Conservation (phyloP, 2,329 filamentous ascomycete genomes). For the Epichloe bromicola region DNA sequence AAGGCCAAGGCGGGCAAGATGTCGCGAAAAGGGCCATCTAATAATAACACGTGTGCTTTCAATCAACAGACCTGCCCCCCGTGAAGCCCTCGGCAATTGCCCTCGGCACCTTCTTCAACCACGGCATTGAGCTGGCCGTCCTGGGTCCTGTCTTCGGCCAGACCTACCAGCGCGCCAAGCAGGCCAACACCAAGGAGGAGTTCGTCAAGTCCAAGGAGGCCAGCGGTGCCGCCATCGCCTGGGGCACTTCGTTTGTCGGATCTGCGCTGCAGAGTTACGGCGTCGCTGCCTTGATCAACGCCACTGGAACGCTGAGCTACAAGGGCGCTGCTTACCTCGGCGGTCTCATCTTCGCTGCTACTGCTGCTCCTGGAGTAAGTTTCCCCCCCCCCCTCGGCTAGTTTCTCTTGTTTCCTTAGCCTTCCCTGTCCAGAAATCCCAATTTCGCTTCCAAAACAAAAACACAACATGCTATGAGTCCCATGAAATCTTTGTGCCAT, state of each 20-base stretch:
- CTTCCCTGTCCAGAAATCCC: too few species aligned
- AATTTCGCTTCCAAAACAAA: background rate
- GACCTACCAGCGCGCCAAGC: constrained; percentile 85
- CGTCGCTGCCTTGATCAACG: constrained; percentile 82
- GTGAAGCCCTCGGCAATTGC: constrained; percentile 98
- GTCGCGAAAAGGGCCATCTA: background rate
- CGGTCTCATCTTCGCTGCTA: constrained; percentile 80
- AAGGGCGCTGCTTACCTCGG: constrained; percentile 95
- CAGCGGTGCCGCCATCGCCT: constrained; percentile 71
- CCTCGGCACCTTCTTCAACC: constrained; percentile 90
- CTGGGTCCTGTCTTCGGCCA: constrained; percentile 84
- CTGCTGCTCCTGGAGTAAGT: constrained; percentile 70
- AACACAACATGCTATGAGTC: background rate
- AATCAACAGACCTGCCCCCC: constrained; percentile 40
- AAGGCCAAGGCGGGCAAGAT: too few species aligned
- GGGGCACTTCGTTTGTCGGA: constrained; percentile 81
- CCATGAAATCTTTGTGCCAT: background rate
- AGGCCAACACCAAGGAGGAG: constrained; percentile 89
- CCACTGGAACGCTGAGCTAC: constrained; percentile 88
- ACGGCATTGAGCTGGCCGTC: constrained; percentile 77
- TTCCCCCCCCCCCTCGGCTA: background rate
- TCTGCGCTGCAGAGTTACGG: constrained; percentile 83
- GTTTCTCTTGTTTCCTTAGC: background rate
- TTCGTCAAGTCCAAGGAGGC: constrained; percentile 91
- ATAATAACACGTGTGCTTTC: too few species aligned